Conservation (phyloP, 805 yeast genomes). For the Candida krabiensis region DNA sequence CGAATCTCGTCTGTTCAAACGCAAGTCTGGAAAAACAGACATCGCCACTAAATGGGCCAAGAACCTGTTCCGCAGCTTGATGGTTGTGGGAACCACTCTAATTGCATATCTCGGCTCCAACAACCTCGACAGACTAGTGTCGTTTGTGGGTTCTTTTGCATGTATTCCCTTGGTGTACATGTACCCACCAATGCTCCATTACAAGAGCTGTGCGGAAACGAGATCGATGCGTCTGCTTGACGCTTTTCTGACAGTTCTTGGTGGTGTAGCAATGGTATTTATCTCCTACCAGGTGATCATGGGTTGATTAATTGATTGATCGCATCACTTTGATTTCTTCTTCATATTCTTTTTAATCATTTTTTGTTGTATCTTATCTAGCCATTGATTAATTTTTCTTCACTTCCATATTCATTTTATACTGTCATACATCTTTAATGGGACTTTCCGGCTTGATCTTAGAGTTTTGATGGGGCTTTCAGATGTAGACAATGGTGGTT, state of each 20-base stretch:
- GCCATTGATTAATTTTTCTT: background rate
- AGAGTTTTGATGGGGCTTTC: too few relatives aligned
- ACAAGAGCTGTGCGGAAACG: constrained; percentile 47
- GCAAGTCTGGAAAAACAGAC: constrained; percentile 58
- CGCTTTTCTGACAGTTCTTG: constrained; percentile 49
- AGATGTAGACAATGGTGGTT: too few relatives aligned
- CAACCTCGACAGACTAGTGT: constrained; percentile 70
- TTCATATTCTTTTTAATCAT: background rate
- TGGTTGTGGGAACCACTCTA: constrained; percentile 54
- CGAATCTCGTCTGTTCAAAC: constrained; percentile 59
- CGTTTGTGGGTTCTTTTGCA: constrained; percentile 81
- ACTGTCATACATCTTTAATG: too few relatives aligned
- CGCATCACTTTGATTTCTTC: too few relatives aligned
- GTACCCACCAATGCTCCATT: constrained; percentile 80
- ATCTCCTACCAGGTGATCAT: constrained; percentile 61
- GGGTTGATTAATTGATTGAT: constrained; percentile 5
- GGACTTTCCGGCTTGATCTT: too few relatives aligned
- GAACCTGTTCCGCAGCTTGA: constrained; percentile 53
- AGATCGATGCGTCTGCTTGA: constrained; percentile 45
- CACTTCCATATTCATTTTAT: too few relatives aligned
- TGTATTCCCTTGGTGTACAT: constrained; percentile 84
- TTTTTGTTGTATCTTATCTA: too few relatives aligned
- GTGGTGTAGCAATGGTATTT: constrained; percentile 61
- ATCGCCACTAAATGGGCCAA: constrained; percentile 62
- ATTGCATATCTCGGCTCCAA: constrained; percentile 69